These are phyloP conservation scores for Rhizopogon vulgaris DNA, from an alignment of 768 basidiomycete species.

Conservation along the genomic window DNA sequence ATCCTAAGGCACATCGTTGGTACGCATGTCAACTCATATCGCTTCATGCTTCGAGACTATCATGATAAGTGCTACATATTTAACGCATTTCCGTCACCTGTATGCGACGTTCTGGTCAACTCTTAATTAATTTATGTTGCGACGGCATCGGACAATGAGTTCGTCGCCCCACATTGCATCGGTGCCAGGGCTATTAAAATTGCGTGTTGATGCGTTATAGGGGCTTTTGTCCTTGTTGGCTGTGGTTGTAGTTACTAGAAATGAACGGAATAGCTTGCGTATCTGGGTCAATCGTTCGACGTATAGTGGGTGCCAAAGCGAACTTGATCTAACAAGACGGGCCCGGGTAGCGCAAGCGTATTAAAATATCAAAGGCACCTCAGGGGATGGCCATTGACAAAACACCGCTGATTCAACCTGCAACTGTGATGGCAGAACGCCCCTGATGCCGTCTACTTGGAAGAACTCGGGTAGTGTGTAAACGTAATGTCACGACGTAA, in stretches of 20 bases:
- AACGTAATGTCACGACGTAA: no score
- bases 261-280: no score
- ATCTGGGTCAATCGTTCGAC: no score
- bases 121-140: neutral
- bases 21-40: neutral
- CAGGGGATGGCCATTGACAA: neutral
- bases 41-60: neutral
- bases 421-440: no score
- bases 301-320: no score
- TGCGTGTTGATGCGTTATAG: neutral
- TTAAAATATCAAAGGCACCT: neutral
- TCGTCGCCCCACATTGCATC: no score
- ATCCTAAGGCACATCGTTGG: constrained; percentile 2
- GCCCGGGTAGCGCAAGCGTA: no score
- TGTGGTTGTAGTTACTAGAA: no score
- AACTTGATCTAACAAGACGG: no score
- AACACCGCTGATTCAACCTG: no score
- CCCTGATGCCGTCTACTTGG: neutral
- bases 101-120: neutral
- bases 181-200: no score
- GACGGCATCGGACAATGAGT: neutral
- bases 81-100: neutral
- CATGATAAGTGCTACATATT: neutral
- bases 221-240: no score
- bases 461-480: neutral